Percentiles rank a stretch among this genome's conserved stretches.
Conservation (phyloP, 1,284 basidiomycete genomes). For the Cryptococcus sp. region DNA sequence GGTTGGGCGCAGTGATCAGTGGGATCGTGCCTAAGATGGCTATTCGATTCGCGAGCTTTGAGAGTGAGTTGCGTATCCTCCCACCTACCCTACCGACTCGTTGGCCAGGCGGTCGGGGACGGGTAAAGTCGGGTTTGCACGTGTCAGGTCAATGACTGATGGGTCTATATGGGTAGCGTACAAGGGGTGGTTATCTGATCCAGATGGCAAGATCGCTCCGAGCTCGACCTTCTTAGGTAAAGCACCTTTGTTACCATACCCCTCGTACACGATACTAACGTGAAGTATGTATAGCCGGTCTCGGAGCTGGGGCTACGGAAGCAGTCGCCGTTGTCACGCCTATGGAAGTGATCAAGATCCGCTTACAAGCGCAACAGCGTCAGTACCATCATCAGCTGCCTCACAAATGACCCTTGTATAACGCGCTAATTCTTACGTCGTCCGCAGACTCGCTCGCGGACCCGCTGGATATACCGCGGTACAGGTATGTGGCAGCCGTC, state of each 20-base stretch:
- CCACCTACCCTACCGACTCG: neutral
- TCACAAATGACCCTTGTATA: neutral
- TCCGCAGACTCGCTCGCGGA: slow-evolving; percentile 80
- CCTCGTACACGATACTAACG: no score
- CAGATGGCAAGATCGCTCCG: slow-evolving; percentile 38
- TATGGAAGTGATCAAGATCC: slow-evolving; percentile 99
- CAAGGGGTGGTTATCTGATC: slow-evolving; percentile 71
- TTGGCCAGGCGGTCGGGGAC: no score
- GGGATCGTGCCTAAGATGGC: slow-evolving; percentile 99
- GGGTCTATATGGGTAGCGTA: slow-evolving; percentile 60
- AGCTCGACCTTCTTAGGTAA: slow-evolving; percentile 60
- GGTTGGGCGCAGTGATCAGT: slow-evolving; percentile 93
- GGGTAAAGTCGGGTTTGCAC: no score
- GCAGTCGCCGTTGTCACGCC: slow-evolving; percentile 94
- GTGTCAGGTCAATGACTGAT: no score
- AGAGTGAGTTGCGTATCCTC: slow-evolving; percentile 55
- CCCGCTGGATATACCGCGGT: slow-evolving; percentile 88
- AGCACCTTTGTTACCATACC: slow-evolving; percentile 24
- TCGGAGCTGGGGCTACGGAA: slow-evolving; percentile 92
- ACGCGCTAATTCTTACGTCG: neutral
- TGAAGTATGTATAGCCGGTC: slow-evolving; percentile 64
- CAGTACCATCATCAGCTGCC: slow-evolving; percentile 15
- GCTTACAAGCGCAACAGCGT: slow-evolving; percentile 92
- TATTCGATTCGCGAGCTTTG: slow-evolving; percentile 97
- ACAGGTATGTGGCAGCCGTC: slow-evolving; percentile 58